Percentiles rank a stretch among this genome's conserved stretches.
Conservation (phyloP, 2,329 filamentous ascomycete genomes). For the Intubia oerlemansii region DNA sequence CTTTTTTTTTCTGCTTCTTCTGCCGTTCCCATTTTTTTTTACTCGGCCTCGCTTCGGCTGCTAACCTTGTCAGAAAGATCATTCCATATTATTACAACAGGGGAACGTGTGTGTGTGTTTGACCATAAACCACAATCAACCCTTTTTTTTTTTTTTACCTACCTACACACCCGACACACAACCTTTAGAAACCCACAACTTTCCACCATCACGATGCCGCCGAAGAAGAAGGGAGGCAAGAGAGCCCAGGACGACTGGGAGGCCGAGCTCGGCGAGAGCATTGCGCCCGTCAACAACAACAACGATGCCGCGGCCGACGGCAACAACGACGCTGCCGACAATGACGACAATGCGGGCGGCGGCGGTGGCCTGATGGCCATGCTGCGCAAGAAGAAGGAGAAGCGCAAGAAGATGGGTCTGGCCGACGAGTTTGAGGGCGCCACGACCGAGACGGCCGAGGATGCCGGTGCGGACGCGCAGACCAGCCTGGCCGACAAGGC, state of each 20-base stretch:
- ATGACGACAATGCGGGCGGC: constrained; percentile 26
- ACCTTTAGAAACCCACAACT: neutral
- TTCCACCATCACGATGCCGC: constrained; percentile 61
- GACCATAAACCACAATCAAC: no score
- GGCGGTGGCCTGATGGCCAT: constrained; percentile 57
- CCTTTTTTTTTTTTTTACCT: no score
- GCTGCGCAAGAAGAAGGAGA: constrained; percentile 62
- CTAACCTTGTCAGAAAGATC: no score
- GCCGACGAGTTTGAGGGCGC: constrained; percentile 51
- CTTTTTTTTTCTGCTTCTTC: neutral
- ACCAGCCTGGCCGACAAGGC: constrained; percentile 41
- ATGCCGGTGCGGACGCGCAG: constrained; percentile 14
- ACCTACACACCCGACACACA: neutral
- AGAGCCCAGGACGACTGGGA: constrained; percentile 93
- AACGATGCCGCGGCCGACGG: constrained; percentile 23
- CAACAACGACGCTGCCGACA: constrained; percentile 24
- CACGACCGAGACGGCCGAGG: constrained; percentile 18
- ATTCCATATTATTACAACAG: no score
- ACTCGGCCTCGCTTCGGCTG: no score
- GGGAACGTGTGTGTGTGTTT: no score
- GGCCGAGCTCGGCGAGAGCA: constrained; percentile 64
- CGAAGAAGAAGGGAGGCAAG: constrained; percentile 69
- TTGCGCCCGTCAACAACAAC: constrained; percentile 34
- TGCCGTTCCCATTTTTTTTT: neutral
- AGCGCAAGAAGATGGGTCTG: constrained; percentile 75